Conservation (phyloP, 2,329 filamentous ascomycete genomes). For the Xylariales sp. region DNA sequence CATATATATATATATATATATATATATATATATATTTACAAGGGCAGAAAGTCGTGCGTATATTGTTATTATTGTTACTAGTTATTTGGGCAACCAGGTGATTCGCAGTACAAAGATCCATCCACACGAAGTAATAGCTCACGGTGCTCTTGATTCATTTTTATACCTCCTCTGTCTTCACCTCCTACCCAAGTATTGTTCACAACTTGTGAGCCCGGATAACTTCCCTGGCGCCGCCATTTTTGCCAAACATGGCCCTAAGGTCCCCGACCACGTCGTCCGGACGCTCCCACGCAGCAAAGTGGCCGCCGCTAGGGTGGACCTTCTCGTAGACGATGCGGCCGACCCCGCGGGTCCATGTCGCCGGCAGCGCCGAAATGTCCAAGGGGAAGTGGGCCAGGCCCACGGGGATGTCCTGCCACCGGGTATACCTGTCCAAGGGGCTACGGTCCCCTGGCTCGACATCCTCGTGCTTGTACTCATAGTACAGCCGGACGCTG, state of each 20-base stretch:
- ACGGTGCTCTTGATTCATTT: too few species aligned
- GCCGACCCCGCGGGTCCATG: slow-evolving; percentile 46
- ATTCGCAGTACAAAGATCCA: too few species aligned
- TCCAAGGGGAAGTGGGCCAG: slow-evolving; percentile 47
- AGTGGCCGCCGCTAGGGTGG: slow-evolving; percentile 40
- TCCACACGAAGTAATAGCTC: too few species aligned
- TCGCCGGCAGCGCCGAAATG: slow-evolving; percentile 38
- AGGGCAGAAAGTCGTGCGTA: too few species aligned
- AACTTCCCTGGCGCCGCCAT: slow-evolving; percentile 21
- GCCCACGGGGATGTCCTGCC: slow-evolving; percentile 40
- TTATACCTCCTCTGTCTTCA: too few species aligned
- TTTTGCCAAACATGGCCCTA: slow-evolving; percentile 42
- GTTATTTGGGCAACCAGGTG: too few species aligned
- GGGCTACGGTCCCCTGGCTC: slow-evolving; percentile 33
- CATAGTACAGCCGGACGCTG: slow-evolving; percentile 67
- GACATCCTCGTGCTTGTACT: slow-evolving; percentile 53
- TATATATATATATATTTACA: too few species aligned
- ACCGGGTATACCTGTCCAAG: slow-evolving; percentile 22
- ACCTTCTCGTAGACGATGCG: slow-evolving; percentile 43
- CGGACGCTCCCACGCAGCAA: slow-evolving; percentile 45
- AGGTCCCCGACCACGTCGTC: slow-evolving; percentile 39
- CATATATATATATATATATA: too few species aligned
- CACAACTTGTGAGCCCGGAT: slow-evolving; percentile 11
- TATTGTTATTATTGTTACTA: too few species aligned
- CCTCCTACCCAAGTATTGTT: too few species aligned